Evolutionary conservation across 2,329 filamentous ascomycete species (phyloP).

Genomic region (Zarea fungicola): DNA sequence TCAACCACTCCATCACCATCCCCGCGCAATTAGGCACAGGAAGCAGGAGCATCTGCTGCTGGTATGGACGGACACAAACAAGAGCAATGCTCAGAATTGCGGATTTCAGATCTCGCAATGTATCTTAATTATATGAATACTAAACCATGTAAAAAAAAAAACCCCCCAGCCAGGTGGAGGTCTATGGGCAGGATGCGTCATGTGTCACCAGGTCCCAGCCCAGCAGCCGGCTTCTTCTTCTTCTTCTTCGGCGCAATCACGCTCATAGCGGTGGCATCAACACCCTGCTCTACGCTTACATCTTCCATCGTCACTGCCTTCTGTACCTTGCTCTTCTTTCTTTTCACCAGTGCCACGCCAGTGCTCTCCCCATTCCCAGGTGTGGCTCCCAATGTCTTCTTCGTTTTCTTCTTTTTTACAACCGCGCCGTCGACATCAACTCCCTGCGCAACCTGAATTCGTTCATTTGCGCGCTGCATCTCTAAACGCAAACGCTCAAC

Average conservation of each 20-base stretch:
- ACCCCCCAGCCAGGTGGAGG: too few relatives aligned
- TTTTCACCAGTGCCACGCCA: conserved; percentile 34
- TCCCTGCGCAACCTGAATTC: conserved; percentile 66
- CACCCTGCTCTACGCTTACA: conserved; percentile 19
- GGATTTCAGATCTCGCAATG: too few relatives aligned
- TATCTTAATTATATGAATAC: too few relatives aligned
- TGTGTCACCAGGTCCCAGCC: conserved; percentile 23
- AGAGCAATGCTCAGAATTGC: too few relatives aligned
- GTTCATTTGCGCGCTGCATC: conserved; percentile 79
- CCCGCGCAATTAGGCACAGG: too few relatives aligned
- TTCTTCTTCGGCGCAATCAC: conserved; percentile 40
- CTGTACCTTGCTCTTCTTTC: conserved; percentile 47
- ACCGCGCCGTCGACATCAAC: conserved; percentile 60
- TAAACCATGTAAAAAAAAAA: too few relatives aligned
- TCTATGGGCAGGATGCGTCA: too few relatives aligned
- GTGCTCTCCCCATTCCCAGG: conserved; percentile 13
- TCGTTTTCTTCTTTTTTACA: conserved; percentile 62
- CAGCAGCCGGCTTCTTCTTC: conserved; percentile 38
- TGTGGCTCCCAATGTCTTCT: conserved; percentile 29
- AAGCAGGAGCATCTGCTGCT: too few relatives aligned
- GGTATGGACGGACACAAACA: too few relatives aligned
- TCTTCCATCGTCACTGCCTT: conserved; percentile 18
- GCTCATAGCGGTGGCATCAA: conserved; percentile 9
- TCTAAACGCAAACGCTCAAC: conserved; percentile 81
- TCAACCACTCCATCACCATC: too few relatives aligned